phyloP scores from a whole-genome alignment of 441 rosid species.

The Corymbia calophylla region DNA sequence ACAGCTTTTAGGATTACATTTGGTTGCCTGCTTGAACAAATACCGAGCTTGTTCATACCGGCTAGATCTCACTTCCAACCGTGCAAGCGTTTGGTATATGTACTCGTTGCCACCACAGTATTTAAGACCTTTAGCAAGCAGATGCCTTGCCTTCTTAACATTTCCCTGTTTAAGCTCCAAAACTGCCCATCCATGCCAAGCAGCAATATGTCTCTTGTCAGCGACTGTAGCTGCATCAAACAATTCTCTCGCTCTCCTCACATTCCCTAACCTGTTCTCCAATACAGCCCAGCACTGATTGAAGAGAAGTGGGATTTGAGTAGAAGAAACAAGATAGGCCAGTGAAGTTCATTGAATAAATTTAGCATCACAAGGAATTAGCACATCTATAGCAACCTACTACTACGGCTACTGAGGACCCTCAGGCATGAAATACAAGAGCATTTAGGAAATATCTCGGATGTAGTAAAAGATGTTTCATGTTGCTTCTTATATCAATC shows the following conservation, averaged over 20 bases:
- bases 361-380: neutral
- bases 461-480: neutral
- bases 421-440: neutral
- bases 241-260: slow-evolving; percentile 77
- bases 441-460: neutral
- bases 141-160: slow-evolving; percentile 84
- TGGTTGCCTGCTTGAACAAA: slow-evolving; percentile 81
- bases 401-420: neutral
- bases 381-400: neutral
- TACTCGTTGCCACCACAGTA: slow-evolving; percentile 86
- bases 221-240: slow-evolving; percentile 97
- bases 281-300: slow-evolving; percentile 96
- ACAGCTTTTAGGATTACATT: slow-evolving; percentile 79
- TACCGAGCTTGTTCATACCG: slow-evolving; percentile 74
- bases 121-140: slow-evolving; percentile 83
- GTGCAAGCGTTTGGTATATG: slow-evolving; percentile 80
- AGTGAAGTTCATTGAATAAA: neutral
- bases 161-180: slow-evolving; percentile 89
- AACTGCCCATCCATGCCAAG: slow-evolving; percentile 99
- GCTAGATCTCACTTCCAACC: slow-evolving; percentile 72
- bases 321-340: neutral
- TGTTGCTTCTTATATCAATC: neutral
- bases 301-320: slow-evolving; percentile 4
- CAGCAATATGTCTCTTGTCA: slow-evolving; percentile 81
- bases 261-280: slow-evolving; percentile 79